Evolutionary conservation across 768 basidiomycete species (phyloP), one percentile per base, ranked within the genome.

Genomic region (Pleurotus tuber-regium): DNA sequence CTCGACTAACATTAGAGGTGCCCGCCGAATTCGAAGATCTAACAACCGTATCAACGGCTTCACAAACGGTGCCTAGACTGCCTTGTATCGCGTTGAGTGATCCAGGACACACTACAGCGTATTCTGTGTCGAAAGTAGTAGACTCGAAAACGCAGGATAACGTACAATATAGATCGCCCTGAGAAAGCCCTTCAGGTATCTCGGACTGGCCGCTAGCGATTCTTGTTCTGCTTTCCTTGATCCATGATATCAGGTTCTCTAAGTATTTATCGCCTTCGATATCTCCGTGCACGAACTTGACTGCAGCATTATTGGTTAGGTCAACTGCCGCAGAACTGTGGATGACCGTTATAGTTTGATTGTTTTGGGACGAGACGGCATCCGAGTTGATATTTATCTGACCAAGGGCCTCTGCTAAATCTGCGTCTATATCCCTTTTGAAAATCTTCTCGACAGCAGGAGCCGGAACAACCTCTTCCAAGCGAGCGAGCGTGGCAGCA

Each of bases 101-200:
- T 43, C 75, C 77, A 0, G 86, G 83, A 58, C 87, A 92, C n/a
- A 96, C 91, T 92, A 41, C 0, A 42, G 33, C 23, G 9, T 51
- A 5, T 54, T 26, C 14, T 29, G n/a, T 19, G 6, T 16, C 5
- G 19, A 28, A 18, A 21, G 19, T 30, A 23, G 39, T n/a, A 31
- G 19, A 40, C 19, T 56, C 35, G 49, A 16, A 46, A n/a, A 26
- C 31, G 51, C 36, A 35, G 50, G 46, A 52, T 31, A 30, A 72
- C 87, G 61, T 64, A 91, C 92, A 70, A 64, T 94, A 96, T 14
- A 97, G 63, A 66, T 97, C 93, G 12, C 87, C 85, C 59, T 91
- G 92, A 2, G 84, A 70, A 9, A 86, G 68, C 4, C 76, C 78
- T 23, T 73, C 68, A 0, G 93, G 92, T 38, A 97, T 92, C 64